Percentiles rank a stretch among this genome's conserved stretches.
These are phyloP conservation scores for Phytophthora niederhauseri DNA, from an alignment of 352 stramenopile genomes.

Conservation along the genomic window DNA sequence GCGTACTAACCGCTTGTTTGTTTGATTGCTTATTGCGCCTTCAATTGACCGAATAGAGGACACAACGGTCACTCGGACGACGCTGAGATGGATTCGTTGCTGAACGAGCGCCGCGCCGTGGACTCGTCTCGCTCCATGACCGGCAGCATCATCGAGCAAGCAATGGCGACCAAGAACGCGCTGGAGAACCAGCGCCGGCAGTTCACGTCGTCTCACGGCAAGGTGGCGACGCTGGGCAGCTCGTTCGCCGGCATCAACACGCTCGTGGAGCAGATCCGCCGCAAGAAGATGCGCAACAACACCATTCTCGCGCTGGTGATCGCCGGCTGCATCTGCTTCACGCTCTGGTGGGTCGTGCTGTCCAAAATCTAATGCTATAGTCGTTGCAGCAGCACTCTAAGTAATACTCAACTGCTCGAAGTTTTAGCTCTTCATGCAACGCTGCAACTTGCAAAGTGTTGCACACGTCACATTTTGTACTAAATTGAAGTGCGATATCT, in stretches of 20 bases:
- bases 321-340: conserved; percentile 96
- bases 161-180: conserved; percentile 84
- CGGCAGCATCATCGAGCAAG: conserved; percentile 89
- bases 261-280: conserved; percentile 96
- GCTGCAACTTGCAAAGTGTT: conserved; percentile 1
- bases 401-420: not conserved
- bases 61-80: conserved; percentile 60
- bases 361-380: conserved; percentile 59
- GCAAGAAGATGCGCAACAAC: conserved; percentile 98
- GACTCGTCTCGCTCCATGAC: conserved; percentile 84
- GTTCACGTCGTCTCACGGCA: conserved; percentile 86
- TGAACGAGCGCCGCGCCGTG: conserved; percentile 81
- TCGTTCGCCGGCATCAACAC: conserved; percentile 96
- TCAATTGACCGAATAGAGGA: conserved; percentile 30
- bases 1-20: not conserved
- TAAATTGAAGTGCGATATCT: conserved; percentile 28
- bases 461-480: conserved; percentile 17
- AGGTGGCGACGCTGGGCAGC: conserved; percentile 84
- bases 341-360: conserved; percentile 94
- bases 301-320: conserved; percentile 97
- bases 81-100: conserved; percentile 74
- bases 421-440: not conserved
- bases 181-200: conserved; percentile 91
- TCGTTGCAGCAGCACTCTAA: not conserved
- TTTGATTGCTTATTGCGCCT: not conserved